Percentiles rank a stretch among this genome's conserved stretches.
Conservation (phyloP, 164 flowering plant species). For the Stephania cephalantha region DNA sequence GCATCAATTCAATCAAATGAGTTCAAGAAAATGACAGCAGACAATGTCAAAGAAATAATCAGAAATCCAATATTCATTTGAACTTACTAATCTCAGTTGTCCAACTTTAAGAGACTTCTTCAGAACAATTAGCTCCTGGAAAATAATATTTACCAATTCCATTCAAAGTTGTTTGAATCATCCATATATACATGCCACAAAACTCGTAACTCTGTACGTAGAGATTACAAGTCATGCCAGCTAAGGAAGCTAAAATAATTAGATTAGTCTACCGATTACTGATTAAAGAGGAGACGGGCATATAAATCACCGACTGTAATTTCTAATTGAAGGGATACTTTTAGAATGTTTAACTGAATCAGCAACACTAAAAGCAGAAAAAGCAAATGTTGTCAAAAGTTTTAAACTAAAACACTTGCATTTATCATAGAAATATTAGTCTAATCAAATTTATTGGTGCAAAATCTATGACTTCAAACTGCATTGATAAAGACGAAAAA, state of each 20-base stretch:
- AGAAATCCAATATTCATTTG: background rate
- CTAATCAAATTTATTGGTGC: too few species aligned
- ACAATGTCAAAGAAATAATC: background rate
- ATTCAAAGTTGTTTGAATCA: background rate
- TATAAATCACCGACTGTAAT: too few species aligned
- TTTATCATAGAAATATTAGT: too few species aligned
- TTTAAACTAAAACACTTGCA: too few species aligned
- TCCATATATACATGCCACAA: background rate
- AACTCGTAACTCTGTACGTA: background rate
- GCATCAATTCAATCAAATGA: background rate
- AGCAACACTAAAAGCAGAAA: background rate
- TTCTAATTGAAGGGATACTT: too few species aligned
- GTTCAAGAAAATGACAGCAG: background rate
- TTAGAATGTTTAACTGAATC: background rate
- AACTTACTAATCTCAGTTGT: slow-evolving; percentile 69
- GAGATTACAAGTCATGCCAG: background rate
- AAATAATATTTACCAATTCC: background rate
- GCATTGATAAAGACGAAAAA: too few species aligned
- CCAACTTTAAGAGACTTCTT: slow-evolving; percentile 86
- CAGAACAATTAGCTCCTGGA: slow-evolving; percentile 74
- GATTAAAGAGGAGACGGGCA: too few species aligned
- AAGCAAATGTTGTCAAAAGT: background rate
- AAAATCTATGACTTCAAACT: too few species aligned
- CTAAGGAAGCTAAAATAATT: background rate
- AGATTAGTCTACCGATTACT: background rate